phyloP scores from a whole-genome alignment of 2,329 filamentous ascomycete species.

The Didymella exigua region DNA sequence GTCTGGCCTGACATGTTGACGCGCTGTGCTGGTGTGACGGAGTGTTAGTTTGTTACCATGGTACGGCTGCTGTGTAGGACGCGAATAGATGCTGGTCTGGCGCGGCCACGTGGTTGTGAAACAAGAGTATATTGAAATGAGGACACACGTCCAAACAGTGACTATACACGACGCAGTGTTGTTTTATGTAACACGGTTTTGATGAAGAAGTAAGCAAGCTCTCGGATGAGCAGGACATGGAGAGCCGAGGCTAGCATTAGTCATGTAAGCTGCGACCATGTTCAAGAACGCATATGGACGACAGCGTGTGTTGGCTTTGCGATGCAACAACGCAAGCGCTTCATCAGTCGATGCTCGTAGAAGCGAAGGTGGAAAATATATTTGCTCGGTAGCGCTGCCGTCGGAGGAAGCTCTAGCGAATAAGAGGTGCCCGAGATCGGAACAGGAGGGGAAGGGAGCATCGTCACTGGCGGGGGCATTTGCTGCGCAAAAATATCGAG shows the following conservation, averaged over 20 bases:
- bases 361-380: not conserved
- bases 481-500: slow-evolving; percentile 27
- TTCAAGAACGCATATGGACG: not conserved
- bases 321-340: not conserved
- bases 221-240: not conserved
- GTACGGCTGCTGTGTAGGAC: not conserved
- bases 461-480: slow-evolving; percentile 32
- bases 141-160: not conserved
- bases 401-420: slow-evolving; percentile 15
- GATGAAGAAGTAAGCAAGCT: slow-evolving; percentile 2
- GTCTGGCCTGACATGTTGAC: slow-evolving; percentile 11
- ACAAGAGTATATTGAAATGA: not conserved
- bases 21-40: not conserved
- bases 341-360: not conserved
- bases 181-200: not conserved
- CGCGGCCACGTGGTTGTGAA: not conserved
- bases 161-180: not conserved
- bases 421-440: slow-evolving; percentile 14
- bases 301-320: not conserved
- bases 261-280: slow-evolving; percentile 8
- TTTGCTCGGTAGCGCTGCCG: slow-evolving; percentile 9
- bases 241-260: slow-evolving; percentile 26
- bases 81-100: not conserved
- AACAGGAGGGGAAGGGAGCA: slow-evolving; percentile 14
- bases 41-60: not conserved